Evolutionary conservation across 805 yeast genomes (phyloP).

Genomic region (Wickerhamomyces canadensis): DNA sequence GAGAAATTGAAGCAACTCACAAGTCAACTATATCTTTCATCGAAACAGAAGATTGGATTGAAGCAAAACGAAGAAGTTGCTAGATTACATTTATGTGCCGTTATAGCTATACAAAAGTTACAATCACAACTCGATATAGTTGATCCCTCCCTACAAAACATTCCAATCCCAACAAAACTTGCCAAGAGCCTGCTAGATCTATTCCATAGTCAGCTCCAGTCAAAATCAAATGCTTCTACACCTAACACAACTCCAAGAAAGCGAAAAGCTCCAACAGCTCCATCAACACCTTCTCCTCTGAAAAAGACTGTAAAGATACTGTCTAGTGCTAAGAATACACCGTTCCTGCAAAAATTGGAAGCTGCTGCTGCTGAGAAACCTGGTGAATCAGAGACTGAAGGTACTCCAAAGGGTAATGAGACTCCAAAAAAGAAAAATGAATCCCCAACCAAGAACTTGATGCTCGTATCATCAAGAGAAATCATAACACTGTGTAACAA

Average conservation of each 20-base stretch:
- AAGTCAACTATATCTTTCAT: constrained; percentile 36
- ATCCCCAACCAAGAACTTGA: constrained; percentile 24
- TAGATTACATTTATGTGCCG: constrained; percentile 63
- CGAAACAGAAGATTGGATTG: constrained; percentile 44
- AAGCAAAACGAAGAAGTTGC: constrained; percentile 56
- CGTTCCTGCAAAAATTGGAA: constrained; percentile 25
- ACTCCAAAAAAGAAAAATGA: not conserved
- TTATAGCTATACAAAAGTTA: constrained; percentile 48
- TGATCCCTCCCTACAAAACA: constrained; percentile 41
- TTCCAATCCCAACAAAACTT: constrained; percentile 50
- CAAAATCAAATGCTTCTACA: constrained; percentile 1
- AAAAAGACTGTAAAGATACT: constrained; percentile 19
- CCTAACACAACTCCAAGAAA: constrained; percentile 16
- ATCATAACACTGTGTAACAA: constrained; percentile 50
- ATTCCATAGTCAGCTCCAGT: not conserved
- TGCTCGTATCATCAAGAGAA: constrained; percentile 34
- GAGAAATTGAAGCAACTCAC: constrained; percentile 28
- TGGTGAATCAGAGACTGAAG: constrained; percentile 8
- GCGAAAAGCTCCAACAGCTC: not conserved
- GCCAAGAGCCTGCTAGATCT: constrained; percentile 28
- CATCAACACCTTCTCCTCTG: constrained; percentile 9
- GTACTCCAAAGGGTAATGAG: not conserved
- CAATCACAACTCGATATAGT: constrained; percentile 39
- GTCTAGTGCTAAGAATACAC: too few relatives aligned
- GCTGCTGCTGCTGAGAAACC: constrained; percentile 23